These are phyloP conservation scores for Lodderomyces parapsilosis DNA, from an alignment of 1,139 yeast species.

Conservation along the genomic window DNA sequence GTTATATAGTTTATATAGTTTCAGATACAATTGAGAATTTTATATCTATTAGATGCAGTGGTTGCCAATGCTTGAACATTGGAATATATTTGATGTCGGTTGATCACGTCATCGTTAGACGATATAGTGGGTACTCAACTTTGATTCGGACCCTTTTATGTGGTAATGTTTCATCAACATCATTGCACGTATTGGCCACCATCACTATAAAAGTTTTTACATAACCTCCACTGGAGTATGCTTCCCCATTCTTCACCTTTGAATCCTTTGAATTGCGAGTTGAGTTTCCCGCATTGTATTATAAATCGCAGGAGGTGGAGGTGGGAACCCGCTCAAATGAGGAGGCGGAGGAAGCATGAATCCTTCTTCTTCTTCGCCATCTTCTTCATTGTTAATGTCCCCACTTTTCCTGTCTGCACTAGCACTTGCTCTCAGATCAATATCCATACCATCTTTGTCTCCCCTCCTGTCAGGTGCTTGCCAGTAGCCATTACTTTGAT, in stretches of 20 bases:
- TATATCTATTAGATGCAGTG: no score
- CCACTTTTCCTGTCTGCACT: no score
- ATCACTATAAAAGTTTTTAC: no score
- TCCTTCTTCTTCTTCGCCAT: conserved; percentile 16
- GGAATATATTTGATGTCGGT: no score
- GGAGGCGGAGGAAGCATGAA: conserved; percentile 38
- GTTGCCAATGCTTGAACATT: no score
- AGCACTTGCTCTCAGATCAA: conserved; percentile 14
- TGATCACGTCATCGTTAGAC: no score
- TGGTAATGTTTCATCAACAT: no score
- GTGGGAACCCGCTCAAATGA: conserved; percentile 26
- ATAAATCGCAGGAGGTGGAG: conserved; percentile 37
- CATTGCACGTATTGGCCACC: no score
- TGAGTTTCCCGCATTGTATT: conserved; percentile 23
- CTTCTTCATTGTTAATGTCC: conserved; percentile 7
- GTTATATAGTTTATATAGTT: no score
- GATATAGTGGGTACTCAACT: no score
- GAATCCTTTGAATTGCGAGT: conserved; percentile 17
- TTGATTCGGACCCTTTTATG: no score
- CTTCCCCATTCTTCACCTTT: background rate
- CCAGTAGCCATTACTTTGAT: background rate
- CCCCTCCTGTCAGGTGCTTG: conserved; percentile 5
- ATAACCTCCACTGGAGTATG: background rate
- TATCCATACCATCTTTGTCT: conserved; percentile 15
- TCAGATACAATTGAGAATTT: no score